Conservation (phyloP, 176 grass and related monocot species). For the Alloteropsis semialata region DNA sequence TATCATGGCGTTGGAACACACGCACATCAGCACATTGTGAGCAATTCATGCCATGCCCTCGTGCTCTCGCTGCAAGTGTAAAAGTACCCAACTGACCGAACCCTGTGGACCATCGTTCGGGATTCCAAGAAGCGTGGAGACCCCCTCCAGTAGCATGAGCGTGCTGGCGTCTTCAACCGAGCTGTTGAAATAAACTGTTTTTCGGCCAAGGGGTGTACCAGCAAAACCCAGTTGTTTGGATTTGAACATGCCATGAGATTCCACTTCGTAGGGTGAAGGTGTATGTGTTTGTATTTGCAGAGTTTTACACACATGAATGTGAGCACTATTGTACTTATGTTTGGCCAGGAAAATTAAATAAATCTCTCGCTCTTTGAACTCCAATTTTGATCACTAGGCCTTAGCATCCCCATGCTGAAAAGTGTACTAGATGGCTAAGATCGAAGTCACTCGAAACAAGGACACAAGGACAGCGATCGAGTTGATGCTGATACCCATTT, state of each 20-base stretch:
- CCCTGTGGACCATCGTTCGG: not conserved
- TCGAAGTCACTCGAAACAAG: not conserved
- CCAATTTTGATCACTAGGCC: not conserved
- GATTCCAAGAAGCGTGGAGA: conserved; percentile 11
- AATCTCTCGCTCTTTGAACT: not conserved
- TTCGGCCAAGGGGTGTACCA: not conserved
- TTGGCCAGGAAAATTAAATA: not conserved
- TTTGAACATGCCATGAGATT: not conserved
- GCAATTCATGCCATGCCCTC: conserved; percentile 21
- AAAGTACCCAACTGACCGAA: not conserved
- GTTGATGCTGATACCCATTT: not conserved
- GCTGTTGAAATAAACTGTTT: not conserved
- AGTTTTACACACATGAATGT: too few species aligned
- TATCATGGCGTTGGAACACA: not conserved
- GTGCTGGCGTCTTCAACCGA: not conserved
- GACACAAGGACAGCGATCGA: not conserved
- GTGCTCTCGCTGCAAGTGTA: conserved; percentile 1
- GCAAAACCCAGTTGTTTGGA: not conserved
- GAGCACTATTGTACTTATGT: not conserved
- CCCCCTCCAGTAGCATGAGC: conserved; percentile 1
- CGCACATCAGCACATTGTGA: conserved; percentile 11
- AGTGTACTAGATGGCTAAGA: not conserved
- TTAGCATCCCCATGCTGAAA: not conserved
- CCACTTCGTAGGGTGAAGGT: too few species aligned
- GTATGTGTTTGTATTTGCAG: too few species aligned